Evolutionary conservation across 2,329 filamentous ascomycete species (phyloP), one percentile per base, ranked within the genome.

Genomic region (Exserohilum turcica): DNA sequence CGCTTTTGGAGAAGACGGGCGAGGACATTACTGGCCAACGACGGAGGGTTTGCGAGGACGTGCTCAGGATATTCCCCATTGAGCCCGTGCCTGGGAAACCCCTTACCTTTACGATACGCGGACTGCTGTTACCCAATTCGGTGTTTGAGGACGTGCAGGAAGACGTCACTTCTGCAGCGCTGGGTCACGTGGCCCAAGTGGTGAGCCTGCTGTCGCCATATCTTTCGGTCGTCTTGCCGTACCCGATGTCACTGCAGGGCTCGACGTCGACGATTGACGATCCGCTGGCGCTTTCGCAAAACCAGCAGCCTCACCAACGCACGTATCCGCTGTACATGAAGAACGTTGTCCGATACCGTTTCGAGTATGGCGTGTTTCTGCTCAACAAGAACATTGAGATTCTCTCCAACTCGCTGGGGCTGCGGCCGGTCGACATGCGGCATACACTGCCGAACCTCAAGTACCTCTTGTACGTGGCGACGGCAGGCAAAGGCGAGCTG

Each of bases 281-380:
- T 68, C 86, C 89, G 5, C 89, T 96, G 18, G 72, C 72, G 27
- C 74, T 70, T 52, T 76, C 79, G 60, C 71, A 84, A 49, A 29
- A 32, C 7, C 39, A 33, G 7, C 59, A 60, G 29, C 63, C 58
- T 33, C 64, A 66, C 15, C 65, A 61, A 1, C 64, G 72, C 15
- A 70, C 63, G 0, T 99, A 96, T 65, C 94, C 94, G 0, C 82
- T 99, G 0, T 92, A 92, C 74, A 75, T 89, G 77, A 80, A 79
- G 54, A 82, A 84, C 68, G 83, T 84, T 2, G 85, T 91, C 0
- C 86, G 92, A 39, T 97, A 93, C 77, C 87, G 93, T 2, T 97
- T 97, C 74, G 93, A 97, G 66, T 99, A 97, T 72, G 94, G 82
- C 9, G 94, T 96, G 70, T 99, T 97, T 66, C 79, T 97, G n/a